Evolutionary conservation across 768 basidiomycete genomes (phyloP), one percentile per base, ranked within the genome.

Genomic region (Pleurotus djamor): DNA sequence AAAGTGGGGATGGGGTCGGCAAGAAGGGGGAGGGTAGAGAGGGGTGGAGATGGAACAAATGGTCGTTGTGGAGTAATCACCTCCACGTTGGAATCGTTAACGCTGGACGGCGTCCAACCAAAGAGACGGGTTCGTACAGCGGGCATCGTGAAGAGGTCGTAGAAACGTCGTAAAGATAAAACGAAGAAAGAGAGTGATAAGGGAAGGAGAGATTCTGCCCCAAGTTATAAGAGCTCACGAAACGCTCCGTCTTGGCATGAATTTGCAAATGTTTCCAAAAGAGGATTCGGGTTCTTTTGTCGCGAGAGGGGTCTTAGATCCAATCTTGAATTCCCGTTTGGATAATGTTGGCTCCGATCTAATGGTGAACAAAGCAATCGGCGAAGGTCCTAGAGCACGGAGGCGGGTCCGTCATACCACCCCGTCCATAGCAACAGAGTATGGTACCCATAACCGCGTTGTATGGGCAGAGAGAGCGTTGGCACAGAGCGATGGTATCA

Each of bases 51-150:
- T 16, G 41, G 21, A 28, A 21, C 38, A 32, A 56, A 56, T 38
- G 54, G 38, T 56, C 54, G 54, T 56, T 56, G 54, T 56, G 54
- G 21, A 56, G 41, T 37, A 5, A 41, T 12, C 10, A 44, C 54
- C 37, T 56, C 54, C 54, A 56, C 54, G 54, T 56, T 44, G 33
- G 41, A 28, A n/a, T 56, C 54, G 54, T 56, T 56, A 56, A 37
- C 21, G 54, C 54, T 44, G 17, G 54, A 44, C 34, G 49, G 49
- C 14, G 54, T 16, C 57, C 57, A 58, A 43, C 57, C 57, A 21
- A 58, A 13, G 38, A 58, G 57, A 45, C 57, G 57, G 34, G 57
- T 58, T 17, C 57, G 47, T 36, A 58, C 57, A 37, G 49, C 57
- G 28, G 57, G 57, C 57, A 58, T 58, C 48, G 45, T 58, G 12